phyloP scores from a whole-genome alignment of 345 rosid species.

The Populus simonii region DNA sequence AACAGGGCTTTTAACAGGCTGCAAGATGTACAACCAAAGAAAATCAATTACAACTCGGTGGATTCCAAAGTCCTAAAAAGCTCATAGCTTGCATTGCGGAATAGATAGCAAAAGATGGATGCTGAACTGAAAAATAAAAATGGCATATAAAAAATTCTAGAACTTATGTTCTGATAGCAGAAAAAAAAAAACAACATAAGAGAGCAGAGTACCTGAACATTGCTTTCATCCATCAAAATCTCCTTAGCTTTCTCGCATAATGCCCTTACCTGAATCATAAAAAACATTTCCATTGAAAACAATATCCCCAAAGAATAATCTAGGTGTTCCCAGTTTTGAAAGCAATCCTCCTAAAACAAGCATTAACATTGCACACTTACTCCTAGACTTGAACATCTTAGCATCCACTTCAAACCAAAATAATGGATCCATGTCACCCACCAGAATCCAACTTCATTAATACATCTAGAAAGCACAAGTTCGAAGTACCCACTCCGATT shows the following conservation, averaged over 20 bases:
- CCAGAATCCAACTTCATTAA: background rate
- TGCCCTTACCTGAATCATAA: conserved; percentile 56
- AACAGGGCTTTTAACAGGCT: conserved; percentile 96
- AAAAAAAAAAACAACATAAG: background rate
- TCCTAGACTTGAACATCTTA: background rate
- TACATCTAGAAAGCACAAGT: background rate
- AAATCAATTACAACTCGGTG: background rate
- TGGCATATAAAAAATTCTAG: background rate
- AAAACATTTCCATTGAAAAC: background rate
- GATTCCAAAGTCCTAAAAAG: background rate
- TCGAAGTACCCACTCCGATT: background rate
- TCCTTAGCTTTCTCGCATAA: conserved; percentile 98
- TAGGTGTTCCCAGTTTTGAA: background rate
- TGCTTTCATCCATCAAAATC: conserved; percentile 96
- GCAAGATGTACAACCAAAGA: background rate
- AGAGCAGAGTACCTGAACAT: conserved; percentile 68
- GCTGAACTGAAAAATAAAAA: background rate
- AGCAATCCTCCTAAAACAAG: background rate
- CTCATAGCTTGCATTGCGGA: background rate
- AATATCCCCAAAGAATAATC: background rate
- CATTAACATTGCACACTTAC: background rate
- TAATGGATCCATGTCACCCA: background rate
- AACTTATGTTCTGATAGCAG: background rate
- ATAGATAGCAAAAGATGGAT: background rate
- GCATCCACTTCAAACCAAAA: background rate